phyloP scores from a whole-genome alignment of 192 early-diverging fungal species.

The Gaertneriomyces semiglobifer region DNA sequence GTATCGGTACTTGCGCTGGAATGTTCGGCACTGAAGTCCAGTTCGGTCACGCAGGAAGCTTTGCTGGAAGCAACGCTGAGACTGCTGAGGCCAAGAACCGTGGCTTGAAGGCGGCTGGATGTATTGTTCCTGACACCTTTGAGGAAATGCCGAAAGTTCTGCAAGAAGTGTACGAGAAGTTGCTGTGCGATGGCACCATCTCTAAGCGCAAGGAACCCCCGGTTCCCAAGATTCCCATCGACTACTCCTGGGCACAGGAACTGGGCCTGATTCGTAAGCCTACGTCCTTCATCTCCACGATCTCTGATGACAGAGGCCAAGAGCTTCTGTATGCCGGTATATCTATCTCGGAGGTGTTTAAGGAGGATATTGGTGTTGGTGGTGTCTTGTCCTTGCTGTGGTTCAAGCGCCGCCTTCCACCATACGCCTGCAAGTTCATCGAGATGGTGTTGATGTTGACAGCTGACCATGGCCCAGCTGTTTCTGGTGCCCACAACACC shows the following conservation, averaged over 20 bases:
- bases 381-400: constrained; percentile 94
- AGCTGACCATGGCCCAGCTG: constrained; percentile 98
- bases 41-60: constrained; percentile 96
- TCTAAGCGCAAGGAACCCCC: constrained; percentile 80
- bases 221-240: constrained; percentile 96
- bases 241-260: constrained; percentile 99
- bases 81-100: constrained; percentile 96
- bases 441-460: constrained; percentile 99
- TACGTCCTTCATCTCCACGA: constrained; percentile 96
- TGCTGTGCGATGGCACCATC: constrained; percentile 71
- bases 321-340: constrained; percentile 98
- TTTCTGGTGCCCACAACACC: constrained; percentile 76
- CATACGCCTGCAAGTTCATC: constrained; percentile 94
- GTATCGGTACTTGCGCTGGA: constrained; percentile 98
- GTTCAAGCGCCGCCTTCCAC: constrained; percentile 96
- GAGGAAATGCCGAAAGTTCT: constrained; percentile 86
- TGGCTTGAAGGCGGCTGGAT: constrained; percentile 78
- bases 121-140: constrained; percentile 92
- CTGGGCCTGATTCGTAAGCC: constrained; percentile 97
- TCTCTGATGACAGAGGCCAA: constrained; percentile 98
- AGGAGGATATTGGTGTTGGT: constrained; percentile 97
- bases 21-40: constrained; percentile 98
- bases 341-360: constrained; percentile 97
- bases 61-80: constrained; percentile 94
- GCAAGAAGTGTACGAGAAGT: constrained; percentile 69